These are phyloP conservation scores for Emergomyces orientalis DNA, from an alignment of 2,329 filamentous ascomycete genomes.

Conservation along the genomic window DNA sequence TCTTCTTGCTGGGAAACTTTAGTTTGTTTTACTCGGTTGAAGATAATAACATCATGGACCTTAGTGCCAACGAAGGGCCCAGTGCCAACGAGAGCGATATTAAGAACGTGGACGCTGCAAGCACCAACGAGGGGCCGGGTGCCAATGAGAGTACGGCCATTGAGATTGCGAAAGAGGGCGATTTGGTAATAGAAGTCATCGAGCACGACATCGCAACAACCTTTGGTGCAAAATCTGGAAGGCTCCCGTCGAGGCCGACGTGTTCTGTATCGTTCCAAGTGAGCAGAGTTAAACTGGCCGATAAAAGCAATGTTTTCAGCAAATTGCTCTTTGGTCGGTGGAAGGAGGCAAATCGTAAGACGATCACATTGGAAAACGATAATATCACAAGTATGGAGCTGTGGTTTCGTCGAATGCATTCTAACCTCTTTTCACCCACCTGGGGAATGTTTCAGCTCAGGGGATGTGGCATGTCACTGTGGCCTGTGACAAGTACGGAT, in stretches of 20 bases:
- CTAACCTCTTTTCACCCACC: neutral
- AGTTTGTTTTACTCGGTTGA: neutral
- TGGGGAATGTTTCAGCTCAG: neutral
- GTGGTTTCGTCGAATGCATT: slow-evolving; percentile 6
- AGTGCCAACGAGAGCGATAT: neutral
- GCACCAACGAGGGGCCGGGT: neutral
- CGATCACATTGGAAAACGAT: neutral
- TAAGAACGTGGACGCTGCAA: neutral
- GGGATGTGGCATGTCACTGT: slow-evolving; percentile 2
- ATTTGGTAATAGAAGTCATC: neutral
- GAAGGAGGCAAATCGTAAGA: neutral
- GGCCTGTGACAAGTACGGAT: slow-evolving; percentile 4
- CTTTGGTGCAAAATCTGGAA: neutral
- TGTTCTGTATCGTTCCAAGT: neutral
- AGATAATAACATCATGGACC: no score
- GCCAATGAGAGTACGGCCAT: neutral
- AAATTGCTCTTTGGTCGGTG: neutral
- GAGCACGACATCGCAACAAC: neutral
- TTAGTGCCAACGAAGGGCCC: no score
- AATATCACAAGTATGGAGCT: slow-evolving; percentile 7
- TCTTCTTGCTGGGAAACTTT: neutral
- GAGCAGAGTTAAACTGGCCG: neutral
- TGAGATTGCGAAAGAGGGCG: neutral
- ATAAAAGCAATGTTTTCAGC: neutral
- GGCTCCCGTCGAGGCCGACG: rapidly evolving